Base-by-base conservation (phyloP, 345 rosid genomes). In the Camelina hispida region DNA sequence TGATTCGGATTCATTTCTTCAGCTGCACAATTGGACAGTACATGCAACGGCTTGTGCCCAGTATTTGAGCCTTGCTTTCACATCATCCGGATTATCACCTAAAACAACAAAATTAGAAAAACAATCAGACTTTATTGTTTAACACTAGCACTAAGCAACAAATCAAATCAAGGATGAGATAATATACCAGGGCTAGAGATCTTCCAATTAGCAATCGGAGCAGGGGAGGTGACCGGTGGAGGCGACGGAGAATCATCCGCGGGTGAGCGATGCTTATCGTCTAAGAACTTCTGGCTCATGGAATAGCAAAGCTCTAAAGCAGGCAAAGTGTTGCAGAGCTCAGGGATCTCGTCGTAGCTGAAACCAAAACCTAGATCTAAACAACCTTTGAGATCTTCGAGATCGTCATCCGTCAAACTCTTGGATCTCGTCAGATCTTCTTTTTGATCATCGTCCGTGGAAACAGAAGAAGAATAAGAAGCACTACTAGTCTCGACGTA, bases 41-140 rank as follows among this genome's bases (percentile, higher is more conserved):
- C 98, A 93, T 0, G 98, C 98, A 76, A 93, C 98, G 1, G 98
- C 84, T 83, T 93, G 98, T 52, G 98, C 97, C 98, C 98, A 93
- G 62, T 73, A 91, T 80, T 89, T 93, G 54, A 93, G 93, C 73
- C 98, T 86, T 48, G 98, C 98, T 80, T 93, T 93, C 50, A 93
- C 98, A 82, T 93, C 98, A 76, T 91, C 97, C 0, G 98, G 98
- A 81, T 91, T 89, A 43, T 93, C 98, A 73, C 97, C 97, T 93
- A 76, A 47, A 11, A 22, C 8, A 34, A 35, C 38, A 32, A 38
- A 37, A 11, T 8, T 11, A n/a, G 3, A 4, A 9, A 50, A 63
- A 20, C 38, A 66, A 23, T 56, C 38, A 46, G 50, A 28, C 30
- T 28, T 28, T 28, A 4, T 25, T 25, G 28, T 25, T 25, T 25